Percentiles rank a stretch among this genome's conserved stretches.
Conservation (phyloP, 1,139 yeast genomes). For the Saccharomyces uvarum region DNA sequence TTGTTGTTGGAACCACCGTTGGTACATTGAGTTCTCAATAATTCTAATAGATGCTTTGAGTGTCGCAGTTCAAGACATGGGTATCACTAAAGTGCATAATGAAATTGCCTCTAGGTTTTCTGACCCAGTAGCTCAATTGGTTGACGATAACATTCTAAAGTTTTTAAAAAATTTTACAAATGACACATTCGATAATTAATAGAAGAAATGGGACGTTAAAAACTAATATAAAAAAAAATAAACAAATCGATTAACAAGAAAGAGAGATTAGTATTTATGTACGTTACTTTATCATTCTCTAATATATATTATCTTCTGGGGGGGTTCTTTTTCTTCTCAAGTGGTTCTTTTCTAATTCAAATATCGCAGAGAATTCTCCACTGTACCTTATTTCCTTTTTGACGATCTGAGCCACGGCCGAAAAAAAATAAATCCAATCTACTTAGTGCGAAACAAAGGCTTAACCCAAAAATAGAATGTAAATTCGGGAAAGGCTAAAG, state of each 20-base stretch:
- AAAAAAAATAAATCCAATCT: neutral
- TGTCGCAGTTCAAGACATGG: slow-evolving; percentile 65
- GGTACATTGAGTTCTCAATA: slow-evolving; percentile 90
- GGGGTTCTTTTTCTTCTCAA: neutral
- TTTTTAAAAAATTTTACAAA: slow-evolving; percentile 26
- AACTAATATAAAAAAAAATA: neutral
- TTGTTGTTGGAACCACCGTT: slow-evolving; percentile 91
- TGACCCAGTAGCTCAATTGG: slow-evolving; percentile 32
- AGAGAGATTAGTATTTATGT: neutral
- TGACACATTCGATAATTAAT: slow-evolving; percentile 23
- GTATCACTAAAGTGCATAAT: slow-evolving; percentile 66
- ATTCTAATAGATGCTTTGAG: slow-evolving; percentile 48
- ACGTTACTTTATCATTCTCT: neutral
- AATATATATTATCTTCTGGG: neutral
- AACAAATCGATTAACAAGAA: neutral
- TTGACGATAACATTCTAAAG: slow-evolving; percentile 30
- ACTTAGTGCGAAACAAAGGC: neutral
- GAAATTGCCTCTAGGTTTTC: slow-evolving; percentile 69
- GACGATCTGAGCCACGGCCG: neutral
- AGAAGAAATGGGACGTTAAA: neutral
- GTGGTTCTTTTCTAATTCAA: neutral
- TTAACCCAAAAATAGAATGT: neutral
- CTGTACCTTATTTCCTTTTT: neutral
- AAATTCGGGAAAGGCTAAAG: neutral
- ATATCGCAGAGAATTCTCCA: neutral